These are phyloP conservation scores for Capsicum chinense DNA, from an alignment of 257 asterid genomes.

Conservation along the genomic window DNA sequence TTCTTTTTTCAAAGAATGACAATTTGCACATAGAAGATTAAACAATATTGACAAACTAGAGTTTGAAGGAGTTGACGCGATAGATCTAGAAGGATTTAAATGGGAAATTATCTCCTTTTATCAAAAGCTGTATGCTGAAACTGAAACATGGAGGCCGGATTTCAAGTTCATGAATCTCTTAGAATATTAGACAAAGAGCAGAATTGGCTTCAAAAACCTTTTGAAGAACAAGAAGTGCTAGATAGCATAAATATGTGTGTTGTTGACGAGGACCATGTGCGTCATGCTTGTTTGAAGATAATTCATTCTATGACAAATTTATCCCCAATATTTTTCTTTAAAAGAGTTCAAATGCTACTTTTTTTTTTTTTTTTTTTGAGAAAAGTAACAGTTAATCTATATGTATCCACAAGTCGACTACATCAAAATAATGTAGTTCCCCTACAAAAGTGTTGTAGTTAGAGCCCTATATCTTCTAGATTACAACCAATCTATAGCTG, in stretches of 20 bases:
- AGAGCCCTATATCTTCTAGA: too few relatives aligned
- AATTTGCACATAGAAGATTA: conserved; percentile 1
- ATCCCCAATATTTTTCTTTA: not conserved
- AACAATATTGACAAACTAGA: not conserved
- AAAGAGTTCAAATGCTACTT: not conserved
- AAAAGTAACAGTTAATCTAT: too few relatives aligned
- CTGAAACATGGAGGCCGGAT: conserved; percentile 2
- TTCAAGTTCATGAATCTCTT: not conserved
- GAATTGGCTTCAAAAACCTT: not conserved
- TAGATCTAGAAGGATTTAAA: not conserved
- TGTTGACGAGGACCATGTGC: not conserved
- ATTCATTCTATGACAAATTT: not conserved
- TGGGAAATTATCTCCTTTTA: not conserved
- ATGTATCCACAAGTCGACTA: too few relatives aligned
- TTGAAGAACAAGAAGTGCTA: conserved; percentile 1
- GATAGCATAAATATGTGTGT: not conserved
- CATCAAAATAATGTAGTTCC: too few relatives aligned
- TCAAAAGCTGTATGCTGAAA: conserved; percentile 10
- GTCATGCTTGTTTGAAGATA: not conserved
- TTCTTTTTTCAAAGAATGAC: not conserved
- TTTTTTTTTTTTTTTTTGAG: too few relatives aligned
- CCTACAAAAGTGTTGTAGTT: too few relatives aligned
- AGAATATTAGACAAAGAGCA: conserved; percentile 19
- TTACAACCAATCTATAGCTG: too few relatives aligned
- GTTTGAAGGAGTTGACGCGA: not conserved